Percentiles rank a stretch among this genome's conserved stretches.
Conservation (phyloP, 768 basidiomycete species). For the Termitomyces sp. region DNA sequence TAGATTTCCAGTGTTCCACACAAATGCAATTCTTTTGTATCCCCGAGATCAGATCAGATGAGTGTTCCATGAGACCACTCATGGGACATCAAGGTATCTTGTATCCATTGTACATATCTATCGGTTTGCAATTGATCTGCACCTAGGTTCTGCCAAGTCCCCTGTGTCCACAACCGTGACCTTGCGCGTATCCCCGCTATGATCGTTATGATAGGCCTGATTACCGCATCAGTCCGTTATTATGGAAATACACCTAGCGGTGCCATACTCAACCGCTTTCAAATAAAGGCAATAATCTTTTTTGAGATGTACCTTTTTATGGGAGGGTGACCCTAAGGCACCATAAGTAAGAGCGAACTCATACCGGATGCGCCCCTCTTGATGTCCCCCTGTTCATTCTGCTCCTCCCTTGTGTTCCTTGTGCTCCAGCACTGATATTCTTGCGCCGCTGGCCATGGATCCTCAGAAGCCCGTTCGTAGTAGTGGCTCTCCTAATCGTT, state of each 20-base stretch:
- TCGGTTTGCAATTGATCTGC: slow-evolving; percentile 2
- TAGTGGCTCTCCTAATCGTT: slow-evolving; percentile 14
- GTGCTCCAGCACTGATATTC: slow-evolving; percentile 3
- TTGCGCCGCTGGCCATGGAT: slow-evolving; percentile 8
- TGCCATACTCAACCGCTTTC: slow-evolving; percentile 17
- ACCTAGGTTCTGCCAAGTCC: slow-evolving; percentile 5
- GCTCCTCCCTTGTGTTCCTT: slow-evolving; percentile 4
- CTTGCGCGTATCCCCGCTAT: slow-evolving; percentile 20
- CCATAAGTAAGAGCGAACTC: slow-evolving; percentile 25
- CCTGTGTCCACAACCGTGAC: slow-evolving; percentile 5
- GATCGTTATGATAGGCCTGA: slow-evolving; percentile 19
- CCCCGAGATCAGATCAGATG: slow-evolving; percentile 8
- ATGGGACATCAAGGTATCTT: slow-evolving; percentile 1
- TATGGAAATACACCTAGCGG: slow-evolving; percentile 34
- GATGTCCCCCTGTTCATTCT: slow-evolving; percentile 11
- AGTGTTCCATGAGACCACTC: slow-evolving; percentile 6
- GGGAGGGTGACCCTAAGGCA: slow-evolving; percentile 18
- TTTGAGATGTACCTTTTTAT: slow-evolving; percentile 32
- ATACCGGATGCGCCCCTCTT: slow-evolving; percentile 9
- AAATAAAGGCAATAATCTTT: slow-evolving; percentile 22
- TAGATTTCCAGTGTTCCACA: not conserved
- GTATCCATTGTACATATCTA: not conserved
- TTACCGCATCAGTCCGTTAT: slow-evolving; percentile 28
- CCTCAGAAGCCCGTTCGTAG: slow-evolving; percentile 7
- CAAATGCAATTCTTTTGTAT: not conserved